Evolutionary conservation across 1,284 basidiomycete species (phyloP), one percentile per base, ranked within the genome.

Genomic region (Trametes pubescens): DNA sequence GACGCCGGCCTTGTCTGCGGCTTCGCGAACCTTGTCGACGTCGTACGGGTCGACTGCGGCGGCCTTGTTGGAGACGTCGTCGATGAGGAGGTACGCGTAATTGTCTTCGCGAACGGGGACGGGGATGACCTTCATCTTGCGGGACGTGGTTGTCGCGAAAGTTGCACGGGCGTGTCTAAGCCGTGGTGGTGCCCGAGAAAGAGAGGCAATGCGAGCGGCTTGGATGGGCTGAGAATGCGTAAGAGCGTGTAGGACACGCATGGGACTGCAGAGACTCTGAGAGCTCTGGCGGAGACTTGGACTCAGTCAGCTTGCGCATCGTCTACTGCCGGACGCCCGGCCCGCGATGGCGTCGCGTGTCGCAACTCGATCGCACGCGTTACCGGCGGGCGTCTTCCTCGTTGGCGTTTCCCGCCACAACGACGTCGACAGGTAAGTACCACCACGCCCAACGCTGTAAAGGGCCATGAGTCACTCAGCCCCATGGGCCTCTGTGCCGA

Each of bases 81-180:
- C 94, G 65, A 95, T 80, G 76, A 96, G 79, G 43, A 96, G 84
- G 76, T 96, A 97, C 57, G 93, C 93, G 77, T 96, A 96, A 77
- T 97, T 96, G 76, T 96, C 93, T 32, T 87, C 81, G 65, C 91
- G 85, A 53, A 94, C 91, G 46, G 88, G 91, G 6, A 94, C 85
- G 1, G 93, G 88, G 21, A 93, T 77, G 73, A 95, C 82, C 73
- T 86, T 86, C 92, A 94, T 93, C 44, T 67, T 79, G 59, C 37
- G 34, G 34, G 59, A 18, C 21, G 69, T 37, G 51, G 75, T 67
- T 51, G 71, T 65, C 24, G 76, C 67, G 61, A 79, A 76, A 21
- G 64, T 47, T 1, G 59, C 59, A 29, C 38, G 46, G 21, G 47
- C 21, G 37, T 34, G 34, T 9, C n/a, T 32, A 43, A 22, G 47